Evolutionary conservation across 768 basidiomycete genomes (phyloP), one percentile per base, ranked within the genome.

Genomic region (Serendipita sp.): DNA sequence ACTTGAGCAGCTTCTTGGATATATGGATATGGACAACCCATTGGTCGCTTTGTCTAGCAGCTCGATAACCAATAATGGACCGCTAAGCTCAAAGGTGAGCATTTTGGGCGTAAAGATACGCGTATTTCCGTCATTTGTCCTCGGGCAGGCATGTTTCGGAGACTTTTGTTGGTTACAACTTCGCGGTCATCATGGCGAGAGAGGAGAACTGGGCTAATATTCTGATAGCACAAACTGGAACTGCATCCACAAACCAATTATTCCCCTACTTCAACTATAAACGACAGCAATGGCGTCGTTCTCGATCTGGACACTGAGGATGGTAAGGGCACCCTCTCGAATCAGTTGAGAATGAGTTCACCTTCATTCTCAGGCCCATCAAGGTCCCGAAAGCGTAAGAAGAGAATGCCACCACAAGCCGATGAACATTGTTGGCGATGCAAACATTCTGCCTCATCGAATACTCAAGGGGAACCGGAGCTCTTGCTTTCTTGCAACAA

Each of bases 381-480:
- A n/a, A 10, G 55, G 8, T 27, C 55, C 23, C 23, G 55, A 37
- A 79, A 74, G 69, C 74, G 75, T 62, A 78, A 72, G 64, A 31
- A 43, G 37, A 48, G 44, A 6, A 34, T 36, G 37, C 62, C 50
- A 40, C 74, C 74, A 16, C 72, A 75, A 6, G 77, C 84, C 45
- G 87, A 91, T 69, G 72, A 78, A 23, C 78, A 81, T 66, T 96
- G 94, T 70, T 82, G 86, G 2, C 88, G 90, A 69, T 97, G 94
- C 71, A 76, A 78, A 58, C 88, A 88, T 0, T 79, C 81, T 55
- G 81, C 84, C 66, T 68, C 71, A 53, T 77, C 72, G 71, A 91
- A 91, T 71, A 81, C 79, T 70, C 67, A 72, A 6, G 79, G 79
- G 10, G 69, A 80, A 60, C 73, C 77, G 8, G 93, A 96, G 70